Evolutionary conservation across 305 asterid species (phyloP), one percentile per base, ranked within the genome.

Genomic region (Fraxinus nigra): DNA sequence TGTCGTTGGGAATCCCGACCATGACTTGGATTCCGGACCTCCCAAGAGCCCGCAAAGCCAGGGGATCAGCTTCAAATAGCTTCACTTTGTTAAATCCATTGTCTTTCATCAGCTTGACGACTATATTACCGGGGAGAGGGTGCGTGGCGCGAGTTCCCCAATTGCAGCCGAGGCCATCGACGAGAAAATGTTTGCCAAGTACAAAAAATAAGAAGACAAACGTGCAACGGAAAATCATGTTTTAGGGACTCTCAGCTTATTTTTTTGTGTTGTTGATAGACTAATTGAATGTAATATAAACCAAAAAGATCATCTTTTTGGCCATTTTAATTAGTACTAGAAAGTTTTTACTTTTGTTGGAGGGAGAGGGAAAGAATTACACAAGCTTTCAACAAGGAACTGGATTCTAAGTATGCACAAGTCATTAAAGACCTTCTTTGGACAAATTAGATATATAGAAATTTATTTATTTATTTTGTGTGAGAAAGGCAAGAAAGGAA

Each of bases 1-100:
- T 70, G 38, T 92, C 97, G 33, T 94, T 94, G 4, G 98, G 96
- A 10, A 94, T 94, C 18, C 98, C 98, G n/a, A 94, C 92, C 98
- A 94, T 94, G 65, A 94, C 98, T 75, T 91, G 86, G 16, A 94
- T 90, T 3, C 93, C 95, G 0, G 97, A 90, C 78, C 88, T 89
- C 2, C 90, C 94, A 0, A 94, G 91, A 10, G 97, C 97, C 70
- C 67, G 79, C 85, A 92, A 22, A 0, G 87, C 92, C 10, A 79
- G 84, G 8, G 95, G 90, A 7, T 88, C 93, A 0, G 97, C 94
- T 84, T 94, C 97, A 38, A 94, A 94, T 16, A 94, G 84, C 81
- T 94, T 94, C 85, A 92, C 97, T 72, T 90, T 94, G 78, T 89
- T 63, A 74, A 92, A 86, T 1, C 95, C 97, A 3, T 92, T 94